phyloP scores from a whole-genome alignment of 1,139 yeast genomes.

The Blastobotrys buckinghamii region DNA sequence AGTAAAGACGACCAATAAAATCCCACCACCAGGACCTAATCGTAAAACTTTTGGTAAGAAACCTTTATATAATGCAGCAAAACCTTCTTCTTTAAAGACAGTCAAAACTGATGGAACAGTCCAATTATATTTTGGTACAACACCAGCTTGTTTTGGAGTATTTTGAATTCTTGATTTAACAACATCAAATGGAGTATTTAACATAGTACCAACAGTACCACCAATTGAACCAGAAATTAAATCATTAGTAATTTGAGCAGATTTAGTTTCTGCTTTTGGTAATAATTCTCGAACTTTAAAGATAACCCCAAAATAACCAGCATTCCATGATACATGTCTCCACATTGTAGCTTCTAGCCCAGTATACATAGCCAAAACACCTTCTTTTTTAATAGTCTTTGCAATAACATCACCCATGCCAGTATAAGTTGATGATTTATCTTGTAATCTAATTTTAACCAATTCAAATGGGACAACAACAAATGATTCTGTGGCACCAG shows the following conservation, averaged over 20 bases:
- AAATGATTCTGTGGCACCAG: slow-evolving; percentile 95
- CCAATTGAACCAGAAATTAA: slow-evolving; percentile 91
- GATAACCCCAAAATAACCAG: slow-evolving; percentile 95
- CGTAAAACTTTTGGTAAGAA: slow-evolving; percentile 95
- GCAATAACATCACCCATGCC: slow-evolving; percentile 82
- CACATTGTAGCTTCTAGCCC: slow-evolving; percentile 96
- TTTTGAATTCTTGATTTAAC: slow-evolving; percentile 97
- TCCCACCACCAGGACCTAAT: slow-evolving; percentile 99
- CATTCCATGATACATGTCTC: slow-evolving; percentile 97
- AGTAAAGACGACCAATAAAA: slow-evolving; percentile 89
- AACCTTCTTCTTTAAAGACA: slow-evolving; percentile 84
- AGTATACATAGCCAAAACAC: slow-evolving; percentile 78
- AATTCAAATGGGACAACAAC: slow-evolving; percentile 97
- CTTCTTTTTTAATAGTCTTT: slow-evolving; percentile 67
- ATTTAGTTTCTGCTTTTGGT: slow-evolving; percentile 65
- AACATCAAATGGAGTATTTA: slow-evolving; percentile 97
- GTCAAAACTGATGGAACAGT: slow-evolving; percentile 72
- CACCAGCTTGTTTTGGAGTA: slow-evolving; percentile 61
- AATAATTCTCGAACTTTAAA: slow-evolving; percentile 75
- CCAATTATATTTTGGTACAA: slow-evolving; percentile 80
- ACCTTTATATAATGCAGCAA: slow-evolving; percentile 73
- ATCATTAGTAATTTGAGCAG: slow-evolving; percentile 79
- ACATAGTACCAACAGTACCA: slow-evolving; percentile 90
- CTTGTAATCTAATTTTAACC: slow-evolving; percentile 82
- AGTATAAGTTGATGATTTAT: slow-evolving; percentile 70